Base-by-base conservation (phyloP, 2,329 filamentous ascomycete genomes). In the Xylariaceae sp. region DNA sequence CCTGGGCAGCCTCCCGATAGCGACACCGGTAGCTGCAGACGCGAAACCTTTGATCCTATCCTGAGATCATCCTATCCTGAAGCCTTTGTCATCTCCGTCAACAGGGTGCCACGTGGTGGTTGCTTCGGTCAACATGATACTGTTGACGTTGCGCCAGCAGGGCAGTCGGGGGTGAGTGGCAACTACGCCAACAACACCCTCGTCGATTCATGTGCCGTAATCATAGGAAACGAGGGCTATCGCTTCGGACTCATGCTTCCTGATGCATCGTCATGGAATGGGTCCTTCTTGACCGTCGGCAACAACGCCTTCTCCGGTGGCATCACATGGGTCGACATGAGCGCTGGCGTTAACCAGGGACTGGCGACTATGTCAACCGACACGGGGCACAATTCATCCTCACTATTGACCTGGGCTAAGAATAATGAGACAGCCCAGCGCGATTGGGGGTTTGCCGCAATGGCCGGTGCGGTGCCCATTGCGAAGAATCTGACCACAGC, bases 401-500 rank as follows among this genome's bases (percentile, higher is more conserved):
- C 47, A n/a, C 35, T 9, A 7, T 47, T 44, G 3, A 19, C 39
- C 7, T 65, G 62, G 62, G 54, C 55, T 1, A 40, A 61, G 13
- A 46, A 59, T 11, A 52, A 49, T 37, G 48, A 56, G 1, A 44
- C 54, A 29, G 47, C 43, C 31, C 54, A 57, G 36, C 43, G 48
- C 16, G 49, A 59, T 19, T 54, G 44, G 45, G 51, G 47, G 18
- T 51, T 41, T 38, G 43, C 50, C n/a, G 50, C 50, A 4, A 34
- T 54, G 28, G 45, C 50, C n/a, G 45, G 47, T 17, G 47, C 66
- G 0, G 64, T 69, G 1, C 64, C 63, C 1, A 49, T 68, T 3
- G 66, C 65, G 3, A 76, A 76, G 49, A 39, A 64, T 11, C 50
- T 76, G 17, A 63, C 64, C 2, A 49, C 67, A 16, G 51, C 56